Evolutionary conservation across 2,329 filamentous ascomycete species (phyloP), one percentile per base, ranked within the genome.

Genomic region (Alternaria arbusti): DNA sequence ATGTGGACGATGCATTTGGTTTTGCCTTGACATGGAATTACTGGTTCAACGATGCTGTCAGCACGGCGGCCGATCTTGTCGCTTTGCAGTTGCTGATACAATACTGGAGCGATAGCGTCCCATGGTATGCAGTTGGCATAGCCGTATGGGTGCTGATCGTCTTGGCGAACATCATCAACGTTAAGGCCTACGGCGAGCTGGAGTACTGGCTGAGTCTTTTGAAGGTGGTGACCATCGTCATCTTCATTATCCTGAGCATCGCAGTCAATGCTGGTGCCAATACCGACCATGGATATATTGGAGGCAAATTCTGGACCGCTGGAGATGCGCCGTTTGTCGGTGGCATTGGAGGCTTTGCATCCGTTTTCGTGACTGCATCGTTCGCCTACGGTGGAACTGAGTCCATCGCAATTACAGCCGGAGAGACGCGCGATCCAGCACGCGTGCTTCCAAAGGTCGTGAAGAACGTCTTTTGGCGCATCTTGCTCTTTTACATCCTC

Each of bases 391-490:
- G 89, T 6, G 91, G 91, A 11, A 93, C 91, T 1, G 91, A 94
- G 76, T 84, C 93, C 11, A 90, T 93, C 52, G 91, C 91, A 57
- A 86, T 94, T 13, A 91, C 91, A 4, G 91, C 91, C 2, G 91
- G 91, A 30, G 91, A 94, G 78, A 91, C 91, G 1, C 88, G 86
- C n/a, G 93, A 93, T 74, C 91, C 91, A 4, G 86, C 90, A 61
- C 92, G 96, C 76, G 92, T 91, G 1, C 85, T 97, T 0, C 94
- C 94, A 0, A 93, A 89, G 0, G 94, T 94, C 12, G 89, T 96
- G 73, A 97, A 96, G 82, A 94, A 97, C 78, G 93, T 97, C 22
- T 97, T 97, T 80, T 83, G 82, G 82, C 80, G 82, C 44, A 82
- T 84, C 44, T 30, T 76, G 22, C 56, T 77, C 23, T 83, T 83